These are phyloP conservation scores for Phyllosticta citriasiana DNA, from an alignment of 2,329 filamentous ascomycete species.

Conservation along the genomic window DNA sequence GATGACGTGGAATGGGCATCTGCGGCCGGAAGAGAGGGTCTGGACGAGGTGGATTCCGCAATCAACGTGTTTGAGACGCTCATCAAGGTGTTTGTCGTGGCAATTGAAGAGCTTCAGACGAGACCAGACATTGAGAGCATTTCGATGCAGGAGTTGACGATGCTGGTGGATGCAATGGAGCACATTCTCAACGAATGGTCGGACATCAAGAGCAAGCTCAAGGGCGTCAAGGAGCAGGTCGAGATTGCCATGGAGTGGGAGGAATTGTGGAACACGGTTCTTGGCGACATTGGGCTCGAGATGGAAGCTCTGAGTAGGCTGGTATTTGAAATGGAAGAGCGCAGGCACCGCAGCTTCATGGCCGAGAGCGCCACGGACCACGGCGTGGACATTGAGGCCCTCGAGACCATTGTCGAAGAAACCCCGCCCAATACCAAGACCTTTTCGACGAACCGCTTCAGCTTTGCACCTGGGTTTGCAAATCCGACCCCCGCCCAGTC, in stretches of 20 bases:
- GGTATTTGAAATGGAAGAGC: conserved; percentile 97
- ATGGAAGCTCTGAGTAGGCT: conserved; percentile 68
- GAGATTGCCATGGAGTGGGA: conserved; percentile 99
- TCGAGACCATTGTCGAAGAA: conserved; percentile 90
- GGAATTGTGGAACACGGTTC: conserved; percentile 85
- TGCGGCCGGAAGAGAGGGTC: conserved; percentile 73
- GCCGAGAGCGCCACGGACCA: conserved; percentile 48
- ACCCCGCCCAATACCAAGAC: conserved; percentile 49
- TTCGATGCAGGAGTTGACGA: conserved; percentile 58
- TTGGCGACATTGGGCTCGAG: conserved; percentile 88
- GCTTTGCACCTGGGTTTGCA: conserved; percentile 50
- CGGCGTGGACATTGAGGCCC: conserved; percentile 68
- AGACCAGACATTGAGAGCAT: conserved; percentile 67
- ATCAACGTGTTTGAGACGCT: conserved; percentile 79
- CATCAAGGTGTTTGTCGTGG: conserved; percentile 83
- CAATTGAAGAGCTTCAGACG: conserved; percentile 83
- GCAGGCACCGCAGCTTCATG: conserved; percentile 69
- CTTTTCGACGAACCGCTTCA: conserved; percentile 55
- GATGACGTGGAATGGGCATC: conserved; percentile 96
- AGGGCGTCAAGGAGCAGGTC: conserved; percentile 76
- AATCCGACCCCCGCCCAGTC: conserved; percentile 45
- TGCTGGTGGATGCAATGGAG: conserved; percentile 82
- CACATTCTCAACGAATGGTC: conserved; percentile 75
- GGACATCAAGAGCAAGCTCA: conserved; percentile 66
- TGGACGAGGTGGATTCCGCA: conserved; percentile 57